phyloP scores from a whole-genome alignment of 192 early-diverging fungal species.

The Rhizophlyctis rosea region DNA sequence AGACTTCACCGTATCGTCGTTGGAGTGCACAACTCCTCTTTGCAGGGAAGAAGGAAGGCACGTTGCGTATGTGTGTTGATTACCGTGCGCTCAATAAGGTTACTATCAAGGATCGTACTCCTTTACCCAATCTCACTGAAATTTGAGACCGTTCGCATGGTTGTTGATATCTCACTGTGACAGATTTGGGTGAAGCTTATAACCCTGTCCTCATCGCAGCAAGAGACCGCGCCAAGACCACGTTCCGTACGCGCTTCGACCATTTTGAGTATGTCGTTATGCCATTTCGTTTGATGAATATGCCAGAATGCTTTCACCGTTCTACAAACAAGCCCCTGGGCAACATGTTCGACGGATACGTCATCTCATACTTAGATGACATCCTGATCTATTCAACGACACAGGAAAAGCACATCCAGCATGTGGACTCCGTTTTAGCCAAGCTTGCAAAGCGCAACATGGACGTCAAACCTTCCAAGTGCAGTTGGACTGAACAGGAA shows the following conservation, averaged over 20 bases:
- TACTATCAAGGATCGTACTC: conserved; percentile 45
- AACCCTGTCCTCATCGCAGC: conserved; percentile 1
- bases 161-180: conserved; percentile 27
- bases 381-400: conserved; percentile 41
- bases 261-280: conserved; percentile 46
- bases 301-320: conserved; percentile 45
- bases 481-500: conserved; percentile 20
- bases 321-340: conserved; percentile 41
- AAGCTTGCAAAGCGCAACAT: conserved; percentile 25
- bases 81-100: conserved; percentile 47
- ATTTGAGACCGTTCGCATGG: conserved; percentile 29
- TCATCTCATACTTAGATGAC: conserved; percentile 34
- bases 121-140: conserved; percentile 50
- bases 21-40: conserved; percentile 20
- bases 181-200: conserved; percentile 4
- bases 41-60: conserved; percentile 47
- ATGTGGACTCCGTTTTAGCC: conserved; percentile 25
- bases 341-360: conserved; percentile 10
- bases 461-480: conserved; percentile 39
- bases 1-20: too few species aligned
- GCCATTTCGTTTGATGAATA: conserved; percentile 63
- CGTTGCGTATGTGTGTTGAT: conserved; percentile 47
- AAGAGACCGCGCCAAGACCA: conserved; percentile 10
- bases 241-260: conserved; percentile 16
- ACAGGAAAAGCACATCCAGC: not conserved